phyloP scores from a whole-genome alignment of 2,329 filamentous ascomycete genomes.

The Scedosporium apiospermum region DNA sequence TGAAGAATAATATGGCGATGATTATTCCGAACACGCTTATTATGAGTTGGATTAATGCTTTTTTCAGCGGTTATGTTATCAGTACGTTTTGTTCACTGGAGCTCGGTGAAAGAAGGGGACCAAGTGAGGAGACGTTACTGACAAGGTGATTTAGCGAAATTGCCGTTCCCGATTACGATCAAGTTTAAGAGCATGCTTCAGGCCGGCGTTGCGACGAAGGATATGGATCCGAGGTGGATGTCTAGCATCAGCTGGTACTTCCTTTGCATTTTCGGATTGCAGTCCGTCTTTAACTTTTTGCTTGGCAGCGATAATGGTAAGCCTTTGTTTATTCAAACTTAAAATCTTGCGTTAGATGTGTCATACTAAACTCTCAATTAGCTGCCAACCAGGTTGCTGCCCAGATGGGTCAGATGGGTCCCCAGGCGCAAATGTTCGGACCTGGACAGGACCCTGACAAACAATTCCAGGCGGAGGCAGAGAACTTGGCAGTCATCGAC shows the following conservation, averaged over 20 bases:
- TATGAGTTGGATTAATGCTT: slow-evolving; percentile 99
- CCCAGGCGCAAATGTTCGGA: slow-evolving; percentile 72
- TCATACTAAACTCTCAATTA: slow-evolving; percentile 25
- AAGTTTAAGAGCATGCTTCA: slow-evolving; percentile 99
- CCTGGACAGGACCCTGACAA: slow-evolving; percentile 94
- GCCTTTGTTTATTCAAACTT: slow-evolving; percentile 18
- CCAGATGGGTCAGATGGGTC: slow-evolving; percentile 77
- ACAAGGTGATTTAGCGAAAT: slow-evolving; percentile 60
- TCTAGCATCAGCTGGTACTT: slow-evolving; percentile 99
- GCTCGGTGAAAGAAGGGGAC: too few species aligned
- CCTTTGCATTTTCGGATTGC: slow-evolving; percentile 89
- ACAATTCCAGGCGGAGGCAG: slow-evolving; percentile 82
- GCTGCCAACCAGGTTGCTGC: slow-evolving; percentile 87
- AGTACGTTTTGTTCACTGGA: slow-evolving; percentile 44
- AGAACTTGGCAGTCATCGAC: slow-evolving; percentile 91
- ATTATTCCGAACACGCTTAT: slow-evolving; percentile 98
- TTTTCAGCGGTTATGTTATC: slow-evolving; percentile 97
- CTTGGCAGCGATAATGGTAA: slow-evolving; percentile 91
- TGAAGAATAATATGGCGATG: slow-evolving; percentile 99
- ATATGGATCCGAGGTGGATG: slow-evolving; percentile 97
- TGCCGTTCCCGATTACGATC: slow-evolving; percentile 93
- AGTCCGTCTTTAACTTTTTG: slow-evolving; percentile 95
- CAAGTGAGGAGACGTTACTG: neutral
- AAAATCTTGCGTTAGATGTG: neutral
- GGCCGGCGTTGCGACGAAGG: slow-evolving; percentile 87